A percentile compares a stretch with the other conserved stretches of the same genome.
These are phyloP conservation scores for Lepiota brunneoincarnata DNA, from an alignment of 768 basidiomycete genomes.

Conservation along the genomic window DNA sequence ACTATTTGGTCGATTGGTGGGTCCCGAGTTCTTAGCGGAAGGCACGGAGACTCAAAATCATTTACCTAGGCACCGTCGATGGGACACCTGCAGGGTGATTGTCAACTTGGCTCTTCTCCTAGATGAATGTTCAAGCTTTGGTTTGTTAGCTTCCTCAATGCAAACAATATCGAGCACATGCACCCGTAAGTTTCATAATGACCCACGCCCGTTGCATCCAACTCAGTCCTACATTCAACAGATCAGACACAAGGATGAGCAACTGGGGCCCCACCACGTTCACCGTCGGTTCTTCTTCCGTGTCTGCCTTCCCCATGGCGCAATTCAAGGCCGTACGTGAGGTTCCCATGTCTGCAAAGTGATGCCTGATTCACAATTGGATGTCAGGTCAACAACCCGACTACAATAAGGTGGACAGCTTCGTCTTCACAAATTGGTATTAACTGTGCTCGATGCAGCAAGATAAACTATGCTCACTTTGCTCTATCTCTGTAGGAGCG, in stretches of 20 bases:
- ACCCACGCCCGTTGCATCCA: background rate
- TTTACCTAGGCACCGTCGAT: conserved; percentile 35
- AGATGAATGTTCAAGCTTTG: background rate
- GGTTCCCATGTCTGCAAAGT: background rate
- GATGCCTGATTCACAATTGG: background rate
- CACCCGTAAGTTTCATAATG: conserved; percentile 34
- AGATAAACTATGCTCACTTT: background rate
- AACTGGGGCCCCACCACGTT: conserved; percentile 45
- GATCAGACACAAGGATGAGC: conserved; percentile 44
- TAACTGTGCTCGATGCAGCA: background rate
- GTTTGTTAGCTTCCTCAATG: conserved; percentile 39
- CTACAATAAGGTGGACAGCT: conserved; percentile 40
- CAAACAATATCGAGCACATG: conserved; percentile 48
- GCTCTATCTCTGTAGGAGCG: conserved; percentile 28
- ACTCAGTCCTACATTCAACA: conserved; percentile 8
- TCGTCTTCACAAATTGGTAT: conserved; percentile 40
- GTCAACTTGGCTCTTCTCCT: background rate
- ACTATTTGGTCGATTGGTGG: conserved; percentile 44
- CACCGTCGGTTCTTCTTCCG: conserved; percentile 38
- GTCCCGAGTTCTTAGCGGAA: background rate
- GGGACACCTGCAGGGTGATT: conserved; percentile 41
- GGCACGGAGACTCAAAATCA: background rate
- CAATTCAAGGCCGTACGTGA: conserved; percentile 36
- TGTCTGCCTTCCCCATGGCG: conserved; percentile 48
- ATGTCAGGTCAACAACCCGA: conserved; percentile 38